These are phyloP conservation scores for Rhizopus arrhizus DNA, from an alignment of 371 early-diverging fungal genomes.

Conservation along the genomic window DNA sequence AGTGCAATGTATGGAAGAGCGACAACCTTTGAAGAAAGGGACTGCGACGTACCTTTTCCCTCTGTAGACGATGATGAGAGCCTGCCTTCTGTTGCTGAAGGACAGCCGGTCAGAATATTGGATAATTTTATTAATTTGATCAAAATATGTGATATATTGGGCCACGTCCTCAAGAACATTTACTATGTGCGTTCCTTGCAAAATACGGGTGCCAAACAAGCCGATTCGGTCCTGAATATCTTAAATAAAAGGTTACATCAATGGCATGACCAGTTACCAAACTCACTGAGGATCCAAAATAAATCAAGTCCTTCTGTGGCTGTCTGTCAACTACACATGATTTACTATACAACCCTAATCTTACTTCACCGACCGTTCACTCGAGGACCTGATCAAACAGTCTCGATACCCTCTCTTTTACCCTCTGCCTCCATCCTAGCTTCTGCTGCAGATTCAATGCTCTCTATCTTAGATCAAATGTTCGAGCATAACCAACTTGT, in stretches of 20 bases:
- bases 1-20: slow-evolving; percentile 50
- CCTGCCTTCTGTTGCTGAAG: slow-evolving; percentile 12
- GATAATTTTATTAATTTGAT: slow-evolving; percentile 43
- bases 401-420: slow-evolving; percentile 28
- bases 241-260: slow-evolving; percentile 43
- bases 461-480: slow-evolving; percentile 46
- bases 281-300: slow-evolving; percentile 4
- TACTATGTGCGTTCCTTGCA: slow-evolving; percentile 45
- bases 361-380: slow-evolving; percentile 41
- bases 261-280: slow-evolving; percentile 52
- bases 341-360: slow-evolving; percentile 37
- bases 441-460: slow-evolving; percentile 50
- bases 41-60: slow-evolving; percentile 54
- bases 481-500: slow-evolving; percentile 34
- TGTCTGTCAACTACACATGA: slow-evolving; percentile 42
- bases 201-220: slow-evolving; percentile 32
- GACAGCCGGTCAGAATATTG: slow-evolving; percentile 30
- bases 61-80: slow-evolving; percentile 46
- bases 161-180: slow-evolving; percentile 48
- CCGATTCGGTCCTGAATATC: slow-evolving; percentile 38
- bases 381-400: slow-evolving; percentile 27
- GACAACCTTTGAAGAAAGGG: slow-evolving; percentile 46
- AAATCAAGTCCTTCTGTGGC: slow-evolving; percentile 8
- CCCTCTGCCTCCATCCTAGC: slow-evolving; percentile 50
- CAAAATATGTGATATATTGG: slow-evolving; percentile 45